These are phyloP conservation scores for Lentithecium fluviatile DNA, from an alignment of 495 filamentous ascomycete species.

Conservation along the genomic window DNA sequence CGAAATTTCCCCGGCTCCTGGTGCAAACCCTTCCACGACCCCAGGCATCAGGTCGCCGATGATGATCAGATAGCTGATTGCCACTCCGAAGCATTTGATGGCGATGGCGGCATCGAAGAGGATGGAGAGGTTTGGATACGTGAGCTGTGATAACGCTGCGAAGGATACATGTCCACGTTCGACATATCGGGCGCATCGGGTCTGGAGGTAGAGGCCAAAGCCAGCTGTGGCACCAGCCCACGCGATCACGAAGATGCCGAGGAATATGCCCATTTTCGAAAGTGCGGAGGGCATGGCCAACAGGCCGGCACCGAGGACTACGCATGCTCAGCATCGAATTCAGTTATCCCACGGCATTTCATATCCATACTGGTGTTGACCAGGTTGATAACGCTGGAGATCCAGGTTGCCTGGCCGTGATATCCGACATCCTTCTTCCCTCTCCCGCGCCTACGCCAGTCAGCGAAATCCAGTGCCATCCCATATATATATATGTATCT, in stretches of 20 bases:
- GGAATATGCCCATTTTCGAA: slow-evolving; percentile 82
- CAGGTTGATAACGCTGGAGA: slow-evolving; percentile 89
- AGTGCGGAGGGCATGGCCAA: slow-evolving; percentile 93
- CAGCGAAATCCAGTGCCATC: not conserved
- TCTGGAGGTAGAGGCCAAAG: slow-evolving; percentile 92
- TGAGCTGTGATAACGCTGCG: slow-evolving; percentile 91
- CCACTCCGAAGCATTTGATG: slow-evolving; percentile 96
- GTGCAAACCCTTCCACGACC: slow-evolving; percentile 73
- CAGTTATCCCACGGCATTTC: not conserved
- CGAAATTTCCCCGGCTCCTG: slow-evolving; percentile 57
- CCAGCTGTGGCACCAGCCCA: slow-evolving; percentile 88
- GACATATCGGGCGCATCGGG: slow-evolving; percentile 85
- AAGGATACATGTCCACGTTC: slow-evolving; percentile 81
- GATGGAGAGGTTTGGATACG: slow-evolving; percentile 93
- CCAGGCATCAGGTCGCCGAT: slow-evolving; percentile 98
- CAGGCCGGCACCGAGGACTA: slow-evolving; percentile 90
- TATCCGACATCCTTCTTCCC: slow-evolving; percentile 54
- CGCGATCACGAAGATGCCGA: slow-evolving; percentile 79
- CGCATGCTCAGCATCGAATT: not conserved
- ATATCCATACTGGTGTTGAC: slow-evolving; percentile 79
- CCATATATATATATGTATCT: not conserved
- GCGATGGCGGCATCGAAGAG: slow-evolving; percentile 95
- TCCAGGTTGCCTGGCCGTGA: slow-evolving; percentile 77
- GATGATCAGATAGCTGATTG: slow-evolving; percentile 95
- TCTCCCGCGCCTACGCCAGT: slow-evolving; percentile 48